These are phyloP conservation scores for Strombidium stylifer DNA, from an alignment of 73 alveolate species.

Conservation along the genomic window DNA sequence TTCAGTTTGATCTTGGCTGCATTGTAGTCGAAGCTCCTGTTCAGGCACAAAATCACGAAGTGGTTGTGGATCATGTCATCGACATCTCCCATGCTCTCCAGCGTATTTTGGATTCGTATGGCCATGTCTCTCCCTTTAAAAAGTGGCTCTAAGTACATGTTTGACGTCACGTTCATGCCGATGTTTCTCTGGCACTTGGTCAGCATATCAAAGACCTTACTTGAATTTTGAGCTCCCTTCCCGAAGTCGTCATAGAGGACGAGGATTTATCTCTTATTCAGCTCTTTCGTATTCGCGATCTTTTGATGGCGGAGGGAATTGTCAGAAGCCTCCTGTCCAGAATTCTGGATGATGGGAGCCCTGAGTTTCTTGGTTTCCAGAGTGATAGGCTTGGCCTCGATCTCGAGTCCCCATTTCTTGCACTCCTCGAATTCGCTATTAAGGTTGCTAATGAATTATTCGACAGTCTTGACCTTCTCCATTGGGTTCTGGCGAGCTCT, in stretches of 20 bases:
- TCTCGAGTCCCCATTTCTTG: conserved; percentile 34
- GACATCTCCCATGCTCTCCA: background rate
- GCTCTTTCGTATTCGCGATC: background rate
- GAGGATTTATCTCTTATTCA: conserved; percentile 14
- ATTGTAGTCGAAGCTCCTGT: conserved; percentile 37
- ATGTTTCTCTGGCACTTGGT: conserved; percentile 27
- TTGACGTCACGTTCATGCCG: conserved; percentile 5
- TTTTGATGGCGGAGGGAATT: background rate
- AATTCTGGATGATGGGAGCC: conserved; percentile 5
- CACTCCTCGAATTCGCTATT: conserved; percentile 7
- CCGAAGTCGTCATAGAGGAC: conserved; percentile 32
- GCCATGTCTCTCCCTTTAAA: background rate
- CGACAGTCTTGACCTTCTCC: conserved; percentile 21
- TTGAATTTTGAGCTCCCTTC: conserved; percentile 25
- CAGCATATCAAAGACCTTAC: conserved; percentile 21
- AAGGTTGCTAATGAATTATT: conserved; percentile 4
- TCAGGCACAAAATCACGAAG: conserved; percentile 12
- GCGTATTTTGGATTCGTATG: no score
- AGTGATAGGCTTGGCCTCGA: conserved; percentile 18
- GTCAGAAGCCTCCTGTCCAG: background rate
- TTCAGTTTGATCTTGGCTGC: conserved; percentile 43
- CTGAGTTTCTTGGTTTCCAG: conserved; percentile 29
- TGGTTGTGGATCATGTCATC: conserved; percentile 1
- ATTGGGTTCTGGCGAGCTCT: conserved; percentile 15
- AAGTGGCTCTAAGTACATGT: conserved; percentile 15